These are phyloP conservation scores for Lentinula boryana DNA, from an alignment of 768 basidiomycete species.

Conservation along the genomic window DNA sequence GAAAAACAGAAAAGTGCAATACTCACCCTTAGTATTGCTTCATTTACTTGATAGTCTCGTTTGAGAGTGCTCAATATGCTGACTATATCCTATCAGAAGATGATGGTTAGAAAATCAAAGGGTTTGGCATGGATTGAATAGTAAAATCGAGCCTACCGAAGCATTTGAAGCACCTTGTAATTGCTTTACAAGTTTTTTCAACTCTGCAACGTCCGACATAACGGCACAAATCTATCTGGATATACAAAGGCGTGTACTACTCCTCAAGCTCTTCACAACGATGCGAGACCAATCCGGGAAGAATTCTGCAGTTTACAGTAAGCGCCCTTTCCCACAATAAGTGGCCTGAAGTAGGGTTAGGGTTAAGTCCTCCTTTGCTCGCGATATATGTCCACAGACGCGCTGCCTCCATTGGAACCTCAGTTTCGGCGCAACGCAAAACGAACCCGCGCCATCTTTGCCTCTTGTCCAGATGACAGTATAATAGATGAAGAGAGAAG, in stretches of 20 bases:
- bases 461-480: slow-evolving; percentile 54
- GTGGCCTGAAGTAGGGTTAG: neutral
- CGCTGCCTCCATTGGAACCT: slow-evolving; percentile 62
- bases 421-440: slow-evolving; percentile 61
- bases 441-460: slow-evolving; percentile 68
- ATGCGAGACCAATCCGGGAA: slow-evolving; percentile 6
- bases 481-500: slow-evolving; percentile 66
- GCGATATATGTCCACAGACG: slow-evolving; percentile 33
- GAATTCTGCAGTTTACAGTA: neutral
- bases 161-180: slow-evolving; percentile 51
- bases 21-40: slow-evolving; percentile 69
- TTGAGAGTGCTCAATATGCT: slow-evolving; percentile 57
- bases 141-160: neutral
- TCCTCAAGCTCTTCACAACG: neutral
- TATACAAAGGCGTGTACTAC: slow-evolving; percentile 2
- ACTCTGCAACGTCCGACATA: slow-evolving; percentile 53
- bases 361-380: neutral
- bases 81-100: slow-evolving; percentile 50
- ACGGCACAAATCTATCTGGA: slow-evolving; percentile 13
- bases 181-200: slow-evolving; percentile 79
- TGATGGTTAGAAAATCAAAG: slow-evolving; percentile 24
- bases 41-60: slow-evolving; percentile 62
- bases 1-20: slow-evolving; percentile 14
- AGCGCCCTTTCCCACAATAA: neutral
- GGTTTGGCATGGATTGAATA: slow-evolving; percentile 13